Conservation (phyloP, 805 yeast genomes). For the Yamadazyma phyllophila region DNA sequence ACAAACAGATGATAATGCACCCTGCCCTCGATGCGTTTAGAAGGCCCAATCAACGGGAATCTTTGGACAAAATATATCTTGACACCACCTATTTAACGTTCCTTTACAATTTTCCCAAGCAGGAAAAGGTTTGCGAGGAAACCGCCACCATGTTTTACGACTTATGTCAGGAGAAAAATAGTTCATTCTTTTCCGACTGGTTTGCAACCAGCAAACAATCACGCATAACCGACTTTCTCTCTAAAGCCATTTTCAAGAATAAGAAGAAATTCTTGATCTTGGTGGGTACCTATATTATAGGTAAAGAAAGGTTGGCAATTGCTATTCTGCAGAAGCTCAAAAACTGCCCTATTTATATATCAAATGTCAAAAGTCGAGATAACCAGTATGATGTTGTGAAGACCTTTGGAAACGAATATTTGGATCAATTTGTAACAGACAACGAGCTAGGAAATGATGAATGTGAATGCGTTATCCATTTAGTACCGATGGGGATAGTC, state of each 20-base stretch:
- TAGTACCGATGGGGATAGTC: constrained; percentile 64
- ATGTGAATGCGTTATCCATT: constrained; percentile 55
- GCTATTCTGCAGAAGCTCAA: constrained; percentile 50
- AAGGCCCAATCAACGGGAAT: constrained; percentile 9
- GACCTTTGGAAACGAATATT: constrained; percentile 45
- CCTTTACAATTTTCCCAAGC: constrained; percentile 72
- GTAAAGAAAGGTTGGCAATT: constrained; percentile 84
- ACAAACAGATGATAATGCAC: constrained; percentile 46
- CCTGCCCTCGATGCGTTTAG: constrained; percentile 24
- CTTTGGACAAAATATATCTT: constrained; percentile 64
- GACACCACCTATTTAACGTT: constrained; percentile 91
- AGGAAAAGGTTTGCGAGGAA: constrained; percentile 59
- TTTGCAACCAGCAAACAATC: constrained; percentile 36
- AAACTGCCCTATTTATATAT: constrained; percentile 54
- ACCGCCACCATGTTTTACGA: constrained; percentile 53
- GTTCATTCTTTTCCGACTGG: constrained; percentile 26
- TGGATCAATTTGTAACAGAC: constrained; percentile 27
- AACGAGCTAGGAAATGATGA: constrained; percentile 42
- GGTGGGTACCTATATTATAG: constrained; percentile 89
- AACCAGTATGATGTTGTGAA: constrained; percentile 41
- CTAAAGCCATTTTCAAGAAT: constrained; percentile 9
- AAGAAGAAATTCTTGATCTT: constrained; percentile 51
- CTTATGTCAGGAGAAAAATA: constrained; percentile 31
- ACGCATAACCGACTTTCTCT: constrained; percentile 38
- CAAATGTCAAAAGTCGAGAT: constrained; percentile 44